These are phyloP conservation scores for Fonsecaea pugnacius DNA, from an alignment of 2,329 filamentous ascomycete species.

Conservation along the genomic window DNA sequence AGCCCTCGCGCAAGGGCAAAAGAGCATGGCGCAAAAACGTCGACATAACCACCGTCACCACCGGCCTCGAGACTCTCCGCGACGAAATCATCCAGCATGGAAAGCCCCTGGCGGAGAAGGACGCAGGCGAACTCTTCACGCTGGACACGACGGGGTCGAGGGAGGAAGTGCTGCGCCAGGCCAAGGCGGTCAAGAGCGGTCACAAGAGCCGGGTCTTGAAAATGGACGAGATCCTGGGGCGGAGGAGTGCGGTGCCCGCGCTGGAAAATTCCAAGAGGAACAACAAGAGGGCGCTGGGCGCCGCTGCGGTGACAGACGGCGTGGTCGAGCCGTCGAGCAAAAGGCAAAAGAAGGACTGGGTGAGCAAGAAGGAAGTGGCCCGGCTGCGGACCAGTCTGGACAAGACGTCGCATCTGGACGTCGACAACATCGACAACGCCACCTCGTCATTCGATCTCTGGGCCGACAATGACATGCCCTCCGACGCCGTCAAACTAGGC, in stretches of 20 bases:
- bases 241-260: slow-evolving; percentile 79
- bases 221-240: slow-evolving; percentile 86
- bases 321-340: slow-evolving; percentile 70
- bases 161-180: slow-evolving; percentile 65
- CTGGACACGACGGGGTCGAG: slow-evolving; percentile 70
- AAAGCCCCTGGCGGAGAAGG: slow-evolving; percentile 75
- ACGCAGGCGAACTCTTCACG: slow-evolving; percentile 81
- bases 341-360: slow-evolving; percentile 74
- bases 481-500: slow-evolving; percentile 52
- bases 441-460: slow-evolving; percentile 75
- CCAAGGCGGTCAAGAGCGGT: slow-evolving; percentile 68
- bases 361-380: slow-evolving; percentile 81
- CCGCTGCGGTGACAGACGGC: slow-evolving; percentile 65
- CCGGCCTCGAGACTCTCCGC: slow-evolving; percentile 80
- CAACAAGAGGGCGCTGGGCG: slow-evolving; percentile 58
- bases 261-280: slow-evolving; percentile 78
- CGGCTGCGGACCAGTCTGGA: slow-evolving; percentile 64
- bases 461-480: slow-evolving; percentile 57
- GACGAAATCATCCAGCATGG: slow-evolving; percentile 92
- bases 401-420: slow-evolving; percentile 25
- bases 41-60: slow-evolving; percentile 82
- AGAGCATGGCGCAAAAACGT: slow-evolving; percentile 99
- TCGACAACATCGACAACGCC: slow-evolving; percentile 57
- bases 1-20: slow-evolving; percentile 94
- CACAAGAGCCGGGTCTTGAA: slow-evolving; percentile 62